Percentiles rank a stretch among this genome's conserved stretches.
Evolutionary conservation across 2,329 filamentous ascomycete species (phyloP).

Genomic region (Fonsecaea monophora): DNA sequence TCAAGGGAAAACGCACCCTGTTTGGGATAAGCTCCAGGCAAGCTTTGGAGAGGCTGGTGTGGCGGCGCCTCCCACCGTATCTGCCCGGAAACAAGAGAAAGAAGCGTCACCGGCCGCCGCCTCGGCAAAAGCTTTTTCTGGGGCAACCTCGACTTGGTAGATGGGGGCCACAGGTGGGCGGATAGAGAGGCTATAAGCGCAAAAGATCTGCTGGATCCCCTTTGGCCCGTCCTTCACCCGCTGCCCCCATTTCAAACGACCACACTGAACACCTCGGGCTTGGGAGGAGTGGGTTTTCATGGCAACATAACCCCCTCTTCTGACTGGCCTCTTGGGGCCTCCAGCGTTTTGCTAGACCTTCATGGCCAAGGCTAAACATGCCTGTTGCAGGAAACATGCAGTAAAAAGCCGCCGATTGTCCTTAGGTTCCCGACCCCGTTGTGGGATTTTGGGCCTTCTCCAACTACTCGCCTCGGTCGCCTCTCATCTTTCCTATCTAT

Average conservation of each 20-base stretch:
- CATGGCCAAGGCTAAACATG: constrained; percentile 6
- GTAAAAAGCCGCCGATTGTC: neutral
- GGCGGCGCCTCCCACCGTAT: neutral
- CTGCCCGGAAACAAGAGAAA: neutral
- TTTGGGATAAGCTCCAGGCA: constrained; percentile 24
- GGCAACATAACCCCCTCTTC: neutral
- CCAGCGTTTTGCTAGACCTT: neutral
- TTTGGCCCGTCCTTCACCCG: neutral
- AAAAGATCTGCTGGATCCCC: constrained; percentile 1
- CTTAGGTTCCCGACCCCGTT: neutral
- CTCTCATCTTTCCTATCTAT: constrained; percentile 22
- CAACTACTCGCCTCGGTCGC: constrained; percentile 8
- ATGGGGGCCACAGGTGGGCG: neutral
- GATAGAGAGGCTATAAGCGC: neutral
- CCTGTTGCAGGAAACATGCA: constrained; percentile 4
- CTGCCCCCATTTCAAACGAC: neutral
- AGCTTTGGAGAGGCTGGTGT: constrained; percentile 17
- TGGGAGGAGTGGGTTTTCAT: neutral
- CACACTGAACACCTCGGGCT: neutral
- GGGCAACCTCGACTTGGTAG: neutral
- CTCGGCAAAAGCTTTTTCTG: constrained; percentile 24
- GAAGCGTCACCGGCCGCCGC: neutral
- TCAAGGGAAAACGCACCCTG: neutral
- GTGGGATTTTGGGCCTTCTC: constrained; percentile 5
- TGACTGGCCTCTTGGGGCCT: neutral